Conservation (phyloP, 2,329 filamentous ascomycete genomes). For the Trichoderma sp. region DNA sequence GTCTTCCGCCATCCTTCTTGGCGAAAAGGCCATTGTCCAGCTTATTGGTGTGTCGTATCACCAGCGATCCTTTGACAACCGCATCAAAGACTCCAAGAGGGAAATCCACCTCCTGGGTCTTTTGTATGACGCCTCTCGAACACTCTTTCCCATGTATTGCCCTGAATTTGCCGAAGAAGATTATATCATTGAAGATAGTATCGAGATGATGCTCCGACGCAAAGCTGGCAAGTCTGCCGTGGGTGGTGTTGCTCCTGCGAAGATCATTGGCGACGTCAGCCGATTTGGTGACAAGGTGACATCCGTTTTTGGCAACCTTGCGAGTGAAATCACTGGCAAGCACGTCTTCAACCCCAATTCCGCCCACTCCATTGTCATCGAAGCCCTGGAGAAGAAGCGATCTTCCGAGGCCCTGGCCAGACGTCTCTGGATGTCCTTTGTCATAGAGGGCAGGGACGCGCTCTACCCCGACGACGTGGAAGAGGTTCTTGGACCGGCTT, state of each 20-base stretch:
- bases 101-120: conserved; percentile 80
- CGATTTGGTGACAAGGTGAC: conserved; percentile 92
- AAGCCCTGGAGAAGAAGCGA: conserved; percentile 81
- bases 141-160: conserved; percentile 91
- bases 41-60: conserved; percentile 86
- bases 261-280: conserved; percentile 75
- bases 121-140: conserved; percentile 87
- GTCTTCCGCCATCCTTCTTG: conserved; percentile 70
- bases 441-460: conserved; percentile 82
- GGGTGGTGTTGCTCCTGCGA: conserved; percentile 76
- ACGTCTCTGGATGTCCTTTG: conserved; percentile 98
- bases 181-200: conserved; percentile 84
- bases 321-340: conserved; percentile 93
- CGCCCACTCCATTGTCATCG: conserved; percentile 84
- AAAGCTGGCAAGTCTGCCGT: conserved; percentile 50
- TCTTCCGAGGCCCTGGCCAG: conserved; percentile 91
- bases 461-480: conserved; percentile 80
- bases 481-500: conserved; percentile 80
- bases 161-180: conserved; percentile 90
- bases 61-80: conserved; percentile 77
- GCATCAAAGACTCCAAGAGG: conserved; percentile 88
- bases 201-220: conserved; percentile 67
- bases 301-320: conserved; percentile 88
- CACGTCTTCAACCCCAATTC: conserved; percentile 92
- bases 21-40: conserved; percentile 79